Evolutionary conservation across 2,329 filamentous ascomycete genomes (phyloP).

Genomic region (Xylariaceae sp.): DNA sequence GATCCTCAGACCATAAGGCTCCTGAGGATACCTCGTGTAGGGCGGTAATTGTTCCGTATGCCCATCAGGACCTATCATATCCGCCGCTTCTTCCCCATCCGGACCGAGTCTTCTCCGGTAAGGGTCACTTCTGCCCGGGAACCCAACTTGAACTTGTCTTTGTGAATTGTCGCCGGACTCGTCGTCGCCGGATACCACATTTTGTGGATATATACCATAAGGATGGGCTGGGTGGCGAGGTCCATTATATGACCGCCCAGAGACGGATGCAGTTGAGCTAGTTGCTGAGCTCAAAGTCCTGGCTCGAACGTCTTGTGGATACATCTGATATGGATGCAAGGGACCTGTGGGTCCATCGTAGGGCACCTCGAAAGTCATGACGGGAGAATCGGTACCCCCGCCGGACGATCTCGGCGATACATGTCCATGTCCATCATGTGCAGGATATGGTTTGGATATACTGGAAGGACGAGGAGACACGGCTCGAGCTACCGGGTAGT

Average conservation of each 20-base stretch:
- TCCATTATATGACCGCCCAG: constrained; percentile 54
- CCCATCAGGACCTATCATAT: constrained; percentile 80
- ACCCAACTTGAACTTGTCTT: constrained; percentile 62
- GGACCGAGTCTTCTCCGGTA: constrained; percentile 71
- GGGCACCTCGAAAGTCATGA: constrained; percentile 51
- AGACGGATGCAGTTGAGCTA: constrained; percentile 57
- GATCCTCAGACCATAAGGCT: constrained; percentile 54
- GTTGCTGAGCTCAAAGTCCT: constrained; percentile 62
- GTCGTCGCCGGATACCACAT: constrained; percentile 54
- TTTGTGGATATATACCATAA: constrained; percentile 82
- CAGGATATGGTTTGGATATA: constrained; percentile 47
- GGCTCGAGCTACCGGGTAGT: constrained; percentile 19
- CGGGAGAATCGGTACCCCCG: constrained; percentile 34
- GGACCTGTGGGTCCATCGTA: constrained; percentile 67
- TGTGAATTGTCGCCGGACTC: constrained; percentile 31
- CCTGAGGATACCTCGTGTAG: constrained; percentile 84
- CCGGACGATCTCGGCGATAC: constrained; percentile 29
- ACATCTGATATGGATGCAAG: constrained; percentile 81
- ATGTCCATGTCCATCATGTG: constrained; percentile 41
- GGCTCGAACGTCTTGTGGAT: constrained; percentile 61
- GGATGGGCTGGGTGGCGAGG: constrained; percentile 70
- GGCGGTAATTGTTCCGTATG: constrained; percentile 89
- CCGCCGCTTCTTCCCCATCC: constrained; percentile 79
- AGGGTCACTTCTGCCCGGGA: constrained; percentile 58
- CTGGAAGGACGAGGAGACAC: constrained; percentile 44